Percentiles rank a stretch among this genome's conserved stretches.
These are phyloP conservation scores for Dothideomycetes sp. DNA, from an alignment of 2,329 filamentous ascomycete genomes.

Conservation along the genomic window DNA sequence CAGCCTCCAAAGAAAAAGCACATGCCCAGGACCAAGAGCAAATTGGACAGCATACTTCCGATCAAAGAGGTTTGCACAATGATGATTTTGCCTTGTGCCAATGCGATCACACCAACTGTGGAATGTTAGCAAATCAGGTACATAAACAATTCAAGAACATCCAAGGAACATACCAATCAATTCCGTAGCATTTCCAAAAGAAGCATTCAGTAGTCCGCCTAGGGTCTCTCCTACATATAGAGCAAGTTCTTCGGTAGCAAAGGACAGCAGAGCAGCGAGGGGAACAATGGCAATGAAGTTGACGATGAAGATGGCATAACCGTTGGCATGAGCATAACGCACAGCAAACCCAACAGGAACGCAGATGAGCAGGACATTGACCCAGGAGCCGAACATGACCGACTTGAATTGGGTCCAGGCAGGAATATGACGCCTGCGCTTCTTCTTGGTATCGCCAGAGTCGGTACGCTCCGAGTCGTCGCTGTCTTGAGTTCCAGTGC, in stretches of 20 bases:
- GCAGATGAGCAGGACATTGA: conserved; percentile 70
- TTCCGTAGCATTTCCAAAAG: conserved; percentile 56
- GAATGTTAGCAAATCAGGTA: conserved; percentile 46
- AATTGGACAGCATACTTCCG: conserved; percentile 81
- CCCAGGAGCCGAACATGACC: conserved; percentile 71
- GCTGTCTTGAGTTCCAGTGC: conserved; percentile 1
- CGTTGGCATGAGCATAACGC: conserved; percentile 50
- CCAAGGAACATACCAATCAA: conserved; percentile 10
- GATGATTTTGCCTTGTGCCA: conserved; percentile 60
- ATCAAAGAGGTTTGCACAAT: conserved; percentile 92
- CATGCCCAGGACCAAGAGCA: conserved; percentile 82
- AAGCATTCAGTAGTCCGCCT: conserved; percentile 80
- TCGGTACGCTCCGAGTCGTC: conserved; percentile 12
- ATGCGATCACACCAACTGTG: conserved; percentile 68
- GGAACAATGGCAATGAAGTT: conserved; percentile 94
- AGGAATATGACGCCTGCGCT: conserved; percentile 15
- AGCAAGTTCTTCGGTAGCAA: conserved; percentile 83
- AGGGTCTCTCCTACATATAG: conserved; percentile 68
- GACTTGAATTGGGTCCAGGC: conserved; percentile 50
- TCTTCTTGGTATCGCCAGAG: conserved; percentile 14
- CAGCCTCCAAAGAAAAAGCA: conserved; percentile 84
- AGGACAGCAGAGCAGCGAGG: conserved; percentile 74
- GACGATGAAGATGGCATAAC: conserved; percentile 64
- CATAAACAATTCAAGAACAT: conserved; percentile 12
- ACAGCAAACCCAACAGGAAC: conserved; percentile 69